phyloP scores from a whole-genome alignment of 805 yeast genomes.

The Pichia scutulata region DNA sequence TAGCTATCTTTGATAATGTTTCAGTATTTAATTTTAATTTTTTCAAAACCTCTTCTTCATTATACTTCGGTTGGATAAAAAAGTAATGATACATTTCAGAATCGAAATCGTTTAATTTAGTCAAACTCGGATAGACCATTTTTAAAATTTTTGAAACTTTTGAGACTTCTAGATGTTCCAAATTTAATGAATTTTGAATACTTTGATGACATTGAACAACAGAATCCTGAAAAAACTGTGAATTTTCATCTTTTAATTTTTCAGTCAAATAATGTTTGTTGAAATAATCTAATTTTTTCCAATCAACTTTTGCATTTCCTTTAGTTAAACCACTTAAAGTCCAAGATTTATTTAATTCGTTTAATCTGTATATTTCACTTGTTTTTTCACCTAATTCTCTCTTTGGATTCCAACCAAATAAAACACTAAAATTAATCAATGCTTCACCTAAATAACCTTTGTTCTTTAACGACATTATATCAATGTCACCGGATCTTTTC shows the following conservation, averaged over 20 bases:
- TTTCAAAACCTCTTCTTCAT: slow-evolving; percentile 9
- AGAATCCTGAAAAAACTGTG: slow-evolving; percentile 29
- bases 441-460: slow-evolving; percentile 82
- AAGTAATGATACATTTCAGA: slow-evolving; percentile 40
- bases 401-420: slow-evolving; percentile 93
- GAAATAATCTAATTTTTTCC: slow-evolving; percentile 64
- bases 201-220: slow-evolving; percentile 23
- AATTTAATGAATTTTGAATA: neutral
- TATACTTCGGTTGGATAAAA: slow-evolving; percentile 32
- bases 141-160: slow-evolving; percentile 35
- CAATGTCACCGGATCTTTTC: slow-evolving; percentile 78
- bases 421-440: slow-evolving; percentile 72
- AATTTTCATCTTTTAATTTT: slow-evolving; percentile 31
- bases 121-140: slow-evolving; percentile 41
- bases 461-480: slow-evolving; percentile 49
- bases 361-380: slow-evolving; percentile 44
- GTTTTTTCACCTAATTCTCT: slow-evolving; percentile 40
- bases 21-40: slow-evolving; percentile 15
- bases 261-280: slow-evolving; percentile 60
- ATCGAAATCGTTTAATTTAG: slow-evolving; percentile 46
- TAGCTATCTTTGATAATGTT: slow-evolving; percentile 1
- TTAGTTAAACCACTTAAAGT: slow-evolving; percentile 69
- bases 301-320: slow-evolving; percentile 90
- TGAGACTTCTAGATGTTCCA: slow-evolving; percentile 18
- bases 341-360: slow-evolving; percentile 49